These are phyloP conservation scores for Melanomma pulvis-pyrius DNA, from an alignment of 495 filamentous ascomycete species.

Conservation along the genomic window DNA sequence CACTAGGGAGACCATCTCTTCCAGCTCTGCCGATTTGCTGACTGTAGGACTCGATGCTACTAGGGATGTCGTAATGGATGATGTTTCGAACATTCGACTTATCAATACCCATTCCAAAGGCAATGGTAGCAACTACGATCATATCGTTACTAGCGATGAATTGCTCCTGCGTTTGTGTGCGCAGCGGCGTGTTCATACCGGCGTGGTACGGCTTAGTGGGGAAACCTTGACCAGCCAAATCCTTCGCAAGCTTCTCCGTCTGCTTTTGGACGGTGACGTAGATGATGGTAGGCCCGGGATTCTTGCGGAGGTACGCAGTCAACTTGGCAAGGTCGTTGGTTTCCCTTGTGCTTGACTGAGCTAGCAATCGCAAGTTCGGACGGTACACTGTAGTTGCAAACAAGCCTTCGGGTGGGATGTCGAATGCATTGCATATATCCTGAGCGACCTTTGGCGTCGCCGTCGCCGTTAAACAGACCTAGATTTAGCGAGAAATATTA, in stretches of 20 bases:
- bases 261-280: conserved; percentile 56
- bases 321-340: conserved; percentile 51
- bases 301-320: conserved; percentile 50
- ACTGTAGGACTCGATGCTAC: conserved; percentile 61
- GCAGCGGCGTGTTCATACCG: conserved; percentile 50
- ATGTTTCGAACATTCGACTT: conserved; percentile 63
- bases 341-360: conserved; percentile 46
- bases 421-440: conserved; percentile 57
- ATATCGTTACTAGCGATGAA: conserved; percentile 55
- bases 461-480: conserved; percentile 63
- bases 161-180: conserved; percentile 53
- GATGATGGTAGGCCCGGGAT: conserved; percentile 58
- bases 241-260: conserved; percentile 50
- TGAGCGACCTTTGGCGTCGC: conserved; percentile 58
- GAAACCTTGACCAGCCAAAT: conserved; percentile 46
- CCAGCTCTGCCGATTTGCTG: conserved; percentile 64
- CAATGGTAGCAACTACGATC: conserved; percentile 61
- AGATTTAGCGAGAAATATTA: too few species aligned
- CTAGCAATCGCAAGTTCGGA: conserved; percentile 53
- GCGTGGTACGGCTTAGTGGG: conserved; percentile 56
- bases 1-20: conserved; percentile 55
- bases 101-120: conserved; percentile 47
- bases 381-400: conserved; percentile 62
- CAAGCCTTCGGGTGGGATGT: conserved; percentile 40
- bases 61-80: conserved; percentile 58